Conservation (phyloP, 129 eudicot genomes). For the Chrysanthemum seticuspe region DNA sequence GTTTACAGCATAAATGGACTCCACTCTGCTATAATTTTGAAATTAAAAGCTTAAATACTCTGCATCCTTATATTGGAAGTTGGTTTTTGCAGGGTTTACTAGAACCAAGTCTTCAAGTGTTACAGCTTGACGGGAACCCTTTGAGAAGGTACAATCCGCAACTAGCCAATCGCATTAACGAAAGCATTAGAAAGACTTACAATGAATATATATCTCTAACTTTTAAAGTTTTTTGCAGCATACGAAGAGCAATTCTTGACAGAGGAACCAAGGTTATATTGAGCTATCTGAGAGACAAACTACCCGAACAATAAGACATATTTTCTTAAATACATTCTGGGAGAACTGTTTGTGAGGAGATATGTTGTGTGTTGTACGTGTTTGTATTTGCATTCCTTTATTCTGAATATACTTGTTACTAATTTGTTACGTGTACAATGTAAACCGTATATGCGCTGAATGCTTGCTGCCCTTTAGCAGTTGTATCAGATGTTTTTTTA, state of each 20-base stretch:
- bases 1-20: not conserved
- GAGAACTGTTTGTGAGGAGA: slow-evolving; percentile 9
- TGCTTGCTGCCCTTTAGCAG: no score
- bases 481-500: not conserved
- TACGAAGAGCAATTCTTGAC: slow-evolving; percentile 87
- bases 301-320: slow-evolving; percentile 41
- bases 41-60: not conserved
- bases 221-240: slow-evolving; percentile 42
- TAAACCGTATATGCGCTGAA: not conserved
- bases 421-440: not conserved
- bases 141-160: slow-evolving; percentile 65
- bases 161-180: not conserved
- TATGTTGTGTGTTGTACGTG: slow-evolving; percentile 22
- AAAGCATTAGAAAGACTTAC: not conserved
- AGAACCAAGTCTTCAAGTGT: slow-evolving; percentile 78
- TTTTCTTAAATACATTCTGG: not conserved
- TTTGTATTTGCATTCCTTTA: slow-evolving; percentile 10
- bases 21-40: not conserved
- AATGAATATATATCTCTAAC: not conserved
- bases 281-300: slow-evolving; percentile 68
- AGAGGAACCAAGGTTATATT: slow-evolving; percentile 85
- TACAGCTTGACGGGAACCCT: slow-evolving; percentile 90
- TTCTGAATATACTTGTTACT: slow-evolving; percentile 12
- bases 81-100: slow-evolving; percentile 81
- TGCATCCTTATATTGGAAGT: slow-evolving; percentile 17